Evolutionary conservation across 148 eudicot genomes (phyloP).

Genomic region (Vaccinium macrocarpon): DNA sequence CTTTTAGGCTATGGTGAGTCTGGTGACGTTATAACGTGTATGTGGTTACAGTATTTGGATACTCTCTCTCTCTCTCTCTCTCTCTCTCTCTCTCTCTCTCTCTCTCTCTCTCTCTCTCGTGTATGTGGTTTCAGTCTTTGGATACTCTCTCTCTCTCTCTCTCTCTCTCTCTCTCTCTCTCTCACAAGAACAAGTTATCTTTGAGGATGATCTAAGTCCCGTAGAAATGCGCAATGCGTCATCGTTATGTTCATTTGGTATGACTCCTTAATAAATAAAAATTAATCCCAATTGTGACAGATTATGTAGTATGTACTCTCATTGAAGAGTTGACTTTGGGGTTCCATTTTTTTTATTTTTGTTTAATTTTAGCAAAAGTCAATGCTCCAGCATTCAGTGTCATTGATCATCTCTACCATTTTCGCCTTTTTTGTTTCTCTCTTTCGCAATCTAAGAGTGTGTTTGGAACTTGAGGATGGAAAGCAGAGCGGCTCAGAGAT

Average conservation of each 20-base stretch:
- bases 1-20: background rate
- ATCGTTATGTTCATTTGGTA: no score
- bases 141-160: background rate
- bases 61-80: background rate
- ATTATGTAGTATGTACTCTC: background rate
- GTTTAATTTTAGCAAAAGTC: background rate
- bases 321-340: background rate
- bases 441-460: background rate
- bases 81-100: background rate
- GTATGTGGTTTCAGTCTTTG: no score
- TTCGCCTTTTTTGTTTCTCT: background rate
- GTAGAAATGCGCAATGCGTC: background rate
- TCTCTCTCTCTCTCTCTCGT: no score
- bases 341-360: background rate
- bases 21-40: background rate
- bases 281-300: background rate
- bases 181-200: background rate
- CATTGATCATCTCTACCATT: background rate
- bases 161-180: background rate
- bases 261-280: no score
- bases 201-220: background rate
- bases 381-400: background rate
- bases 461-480: no score
- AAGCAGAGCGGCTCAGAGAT: no score
- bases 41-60: background rate